These are phyloP conservation scores for Ganoderma meredithae DNA, from an alignment of 1,284 basidiomycete species.

Conservation along the genomic window DNA sequence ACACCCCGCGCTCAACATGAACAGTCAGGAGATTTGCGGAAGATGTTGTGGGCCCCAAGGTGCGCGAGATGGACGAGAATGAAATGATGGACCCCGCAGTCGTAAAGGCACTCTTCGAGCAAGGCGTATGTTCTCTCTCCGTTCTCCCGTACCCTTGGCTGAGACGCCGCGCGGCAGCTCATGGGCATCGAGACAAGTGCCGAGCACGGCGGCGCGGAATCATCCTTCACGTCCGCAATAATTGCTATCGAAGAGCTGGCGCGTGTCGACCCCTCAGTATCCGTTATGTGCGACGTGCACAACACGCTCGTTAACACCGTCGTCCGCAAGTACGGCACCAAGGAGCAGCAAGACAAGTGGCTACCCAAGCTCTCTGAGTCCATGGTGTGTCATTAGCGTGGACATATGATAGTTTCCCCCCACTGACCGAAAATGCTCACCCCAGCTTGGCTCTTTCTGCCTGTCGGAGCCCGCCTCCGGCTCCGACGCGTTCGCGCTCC, in stretches of 20 bases:
- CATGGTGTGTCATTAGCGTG: constrained; percentile 58
- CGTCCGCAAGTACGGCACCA: constrained; percentile 86
- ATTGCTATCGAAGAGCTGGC: constrained; percentile 98
- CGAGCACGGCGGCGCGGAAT: constrained; percentile 88
- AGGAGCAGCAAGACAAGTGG: constrained; percentile 90
- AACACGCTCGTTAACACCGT: constrained; percentile 98
- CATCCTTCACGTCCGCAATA: constrained; percentile 94
- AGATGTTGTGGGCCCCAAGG: constrained; percentile 90
- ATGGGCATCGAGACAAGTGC: constrained; percentile 97
- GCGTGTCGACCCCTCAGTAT: constrained; percentile 95
- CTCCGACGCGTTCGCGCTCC: constrained; percentile 96
- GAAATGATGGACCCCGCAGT: constrained; percentile 93
- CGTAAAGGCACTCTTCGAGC: constrained; percentile 93
- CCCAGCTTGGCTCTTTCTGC: constrained; percentile 94
- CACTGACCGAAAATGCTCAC: neutral
- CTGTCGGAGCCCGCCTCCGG: constrained; percentile 93
- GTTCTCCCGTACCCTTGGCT: neutral
- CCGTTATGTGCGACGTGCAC: constrained; percentile 97
- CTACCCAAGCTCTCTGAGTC: constrained; percentile 84
- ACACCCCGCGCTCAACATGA: neutral
- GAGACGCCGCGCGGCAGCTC: constrained; percentile 57
- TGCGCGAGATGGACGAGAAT: constrained; percentile 97
- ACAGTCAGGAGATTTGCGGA: constrained; percentile 87
- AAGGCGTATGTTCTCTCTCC: constrained; percentile 73
- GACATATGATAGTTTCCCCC: neutral